Conservation (phyloP, 2,329 filamentous ascomycete species). For the Shiraia sp. region DNA sequence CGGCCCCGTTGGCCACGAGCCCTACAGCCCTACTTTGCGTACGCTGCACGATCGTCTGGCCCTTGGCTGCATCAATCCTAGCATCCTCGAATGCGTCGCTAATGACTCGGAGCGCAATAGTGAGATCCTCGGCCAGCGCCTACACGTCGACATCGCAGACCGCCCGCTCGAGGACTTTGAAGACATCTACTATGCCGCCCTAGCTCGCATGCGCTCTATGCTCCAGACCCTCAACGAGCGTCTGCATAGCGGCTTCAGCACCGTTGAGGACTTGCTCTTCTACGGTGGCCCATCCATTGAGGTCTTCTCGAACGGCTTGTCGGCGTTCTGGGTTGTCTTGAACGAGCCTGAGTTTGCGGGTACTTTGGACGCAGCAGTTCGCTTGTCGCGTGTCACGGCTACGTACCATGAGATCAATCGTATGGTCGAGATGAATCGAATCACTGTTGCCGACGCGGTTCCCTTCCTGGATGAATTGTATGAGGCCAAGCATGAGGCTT, state of each 20-base stretch:
- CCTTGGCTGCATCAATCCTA: conserved; percentile 25
- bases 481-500: conserved; percentile 6
- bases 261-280: conserved; percentile 11
- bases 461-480: conserved; percentile 22
- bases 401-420: conserved; percentile 21
- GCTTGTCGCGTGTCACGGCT: conserved; percentile 16
- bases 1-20: conserved; percentile 6
- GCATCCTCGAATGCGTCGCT: conserved; percentile 14
- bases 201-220: conserved; percentile 32
- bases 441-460: conserved; percentile 15
- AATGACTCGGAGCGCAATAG: conserved; percentile 12
- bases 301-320: conserved; percentile 17
- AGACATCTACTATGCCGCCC: conserved; percentile 37
- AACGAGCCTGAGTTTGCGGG: conserved; percentile 28
- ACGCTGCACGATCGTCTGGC: conserved; percentile 41
- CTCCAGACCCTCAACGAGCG: conserved; percentile 25
- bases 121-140: conserved; percentile 59
- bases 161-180: conserved; percentile 39
- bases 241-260: conserved; percentile 30
- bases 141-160: conserved; percentile 58
- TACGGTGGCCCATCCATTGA: conserved; percentile 15
- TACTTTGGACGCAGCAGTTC: conserved; percentile 31
- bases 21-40: conserved; percentile 34
- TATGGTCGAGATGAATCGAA: conserved; percentile 10
- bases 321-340: conserved; percentile 26